phyloP scores from a whole-genome alignment of 1,284 basidiomycete genomes.

The Kalmanozyma brasiliensis region DNA sequence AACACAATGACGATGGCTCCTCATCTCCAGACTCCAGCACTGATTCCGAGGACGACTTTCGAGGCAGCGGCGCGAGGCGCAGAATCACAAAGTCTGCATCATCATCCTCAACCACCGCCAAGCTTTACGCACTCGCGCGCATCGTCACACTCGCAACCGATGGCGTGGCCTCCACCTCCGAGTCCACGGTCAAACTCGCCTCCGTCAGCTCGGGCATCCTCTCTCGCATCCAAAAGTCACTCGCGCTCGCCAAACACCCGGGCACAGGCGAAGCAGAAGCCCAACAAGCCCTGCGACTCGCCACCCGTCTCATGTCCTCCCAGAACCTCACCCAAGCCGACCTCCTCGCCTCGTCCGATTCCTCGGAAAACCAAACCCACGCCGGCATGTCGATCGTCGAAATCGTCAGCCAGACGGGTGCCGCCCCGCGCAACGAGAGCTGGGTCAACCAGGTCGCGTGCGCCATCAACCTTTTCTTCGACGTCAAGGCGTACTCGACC shows the following conservation, averaged over 20 bases:
- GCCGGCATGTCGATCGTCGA: constrained; percentile 48
- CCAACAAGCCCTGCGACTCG: constrained; percentile 44
- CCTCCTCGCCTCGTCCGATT: constrained; percentile 33
- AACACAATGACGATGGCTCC: constrained; percentile 1
- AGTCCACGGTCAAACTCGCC: constrained; percentile 35
- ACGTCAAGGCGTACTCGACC: constrained; percentile 47
- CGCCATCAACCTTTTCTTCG: constrained; percentile 48
- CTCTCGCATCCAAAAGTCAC: constrained; percentile 50
- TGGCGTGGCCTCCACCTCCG: constrained; percentile 13
- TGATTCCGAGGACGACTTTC: constrained; percentile 17
- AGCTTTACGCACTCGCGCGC: constrained; percentile 39
- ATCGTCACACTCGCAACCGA: constrained; percentile 43
- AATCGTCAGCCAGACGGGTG: constrained; percentile 40
- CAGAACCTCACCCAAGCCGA: constrained; percentile 54
- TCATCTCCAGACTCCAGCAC: not conserved
- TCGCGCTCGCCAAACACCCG: constrained; percentile 46
- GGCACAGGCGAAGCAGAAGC: constrained; percentile 52
- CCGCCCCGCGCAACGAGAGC: constrained; percentile 36
- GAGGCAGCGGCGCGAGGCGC: constrained; percentile 1
- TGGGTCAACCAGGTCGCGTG: constrained; percentile 48
- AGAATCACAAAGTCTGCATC: not conserved
- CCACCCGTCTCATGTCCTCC: constrained; percentile 45
- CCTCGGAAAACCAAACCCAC: constrained; percentile 22
- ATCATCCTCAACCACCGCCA: constrained; percentile 1
- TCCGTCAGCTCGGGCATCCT: constrained; percentile 36